Conservation (phyloP, 2,329 filamentous ascomycete species). For the Pseudocercospora eumusae region DNA sequence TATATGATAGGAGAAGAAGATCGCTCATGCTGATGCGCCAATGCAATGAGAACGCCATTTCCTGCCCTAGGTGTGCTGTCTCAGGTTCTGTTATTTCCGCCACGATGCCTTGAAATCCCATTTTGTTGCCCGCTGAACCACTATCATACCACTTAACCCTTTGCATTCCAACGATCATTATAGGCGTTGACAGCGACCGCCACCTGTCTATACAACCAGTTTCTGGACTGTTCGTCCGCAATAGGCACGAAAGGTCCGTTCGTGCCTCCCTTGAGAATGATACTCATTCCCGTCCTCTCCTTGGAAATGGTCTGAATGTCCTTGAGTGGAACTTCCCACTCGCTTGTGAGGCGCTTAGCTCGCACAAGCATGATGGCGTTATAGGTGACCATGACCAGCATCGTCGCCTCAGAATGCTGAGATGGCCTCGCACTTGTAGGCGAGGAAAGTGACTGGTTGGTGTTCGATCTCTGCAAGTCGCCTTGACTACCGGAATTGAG, state of each 20-base stretch:
- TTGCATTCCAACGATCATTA: conserved; percentile 67
- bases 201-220: conserved; percentile 68
- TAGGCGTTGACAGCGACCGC: conserved; percentile 68
- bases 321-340: conserved; percentile 95
- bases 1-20: not conserved
- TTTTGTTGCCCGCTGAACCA: not conserved
- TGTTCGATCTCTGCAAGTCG: conserved; percentile 43
- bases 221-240: conserved; percentile 74
- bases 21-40: not conserved
- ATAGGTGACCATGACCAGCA: conserved; percentile 68
- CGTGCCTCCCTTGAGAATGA: conserved; percentile 82
- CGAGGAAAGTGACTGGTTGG: conserved; percentile 18
- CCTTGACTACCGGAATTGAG: conserved; percentile 68
- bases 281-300: conserved; percentile 88
- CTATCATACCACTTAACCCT: conserved; percentile 43
- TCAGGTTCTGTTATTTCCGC: not conserved
- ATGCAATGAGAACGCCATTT: not conserved
- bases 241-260: conserved; percentile 96
- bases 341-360: conserved; percentile 78
- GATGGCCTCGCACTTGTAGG: conserved; percentile 14
- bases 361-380: conserved; percentile 84
- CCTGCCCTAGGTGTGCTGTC: not conserved
- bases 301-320: conserved; percentile 97
- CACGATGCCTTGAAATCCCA: not conserved
- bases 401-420: conserved; percentile 44